Percentiles rank a stretch among this genome's conserved stretches.
These are phyloP conservation scores for Mycena polygramma DNA, from an alignment of 768 basidiomycete species.

Conservation along the genomic window DNA sequence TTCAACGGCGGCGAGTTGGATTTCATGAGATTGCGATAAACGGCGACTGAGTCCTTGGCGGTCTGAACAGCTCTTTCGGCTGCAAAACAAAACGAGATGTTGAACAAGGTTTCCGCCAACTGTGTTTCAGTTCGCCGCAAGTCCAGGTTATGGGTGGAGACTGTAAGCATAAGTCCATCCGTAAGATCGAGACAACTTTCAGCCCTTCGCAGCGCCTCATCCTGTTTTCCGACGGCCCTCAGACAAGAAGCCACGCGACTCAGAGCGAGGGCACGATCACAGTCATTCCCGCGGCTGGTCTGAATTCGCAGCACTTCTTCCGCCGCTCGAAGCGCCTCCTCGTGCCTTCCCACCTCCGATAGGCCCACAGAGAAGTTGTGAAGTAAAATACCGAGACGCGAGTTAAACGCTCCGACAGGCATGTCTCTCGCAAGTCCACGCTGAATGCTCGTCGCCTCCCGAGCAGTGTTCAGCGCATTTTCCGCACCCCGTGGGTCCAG, in stretches of 20 bases:
- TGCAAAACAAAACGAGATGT: slow-evolving; percentile 22
- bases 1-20: background rate
- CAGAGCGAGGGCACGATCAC: slow-evolving; percentile 22
- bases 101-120: slow-evolving; percentile 28
- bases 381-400: slow-evolving; percentile 27
- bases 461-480: slow-evolving; percentile 27
- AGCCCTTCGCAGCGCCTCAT: slow-evolving; percentile 12
- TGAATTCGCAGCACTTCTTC: slow-evolving; percentile 28
- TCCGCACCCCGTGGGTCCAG: slow-evolving; percentile 1
- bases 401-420: slow-evolving; percentile 5
- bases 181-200: slow-evolving; percentile 25
- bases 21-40: slow-evolving; percentile 23
- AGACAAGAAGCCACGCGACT: slow-evolving; percentile 32
- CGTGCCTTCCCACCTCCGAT: slow-evolving; percentile 24
- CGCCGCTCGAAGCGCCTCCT: slow-evolving; percentile 30
- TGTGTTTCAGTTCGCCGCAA: background rate
- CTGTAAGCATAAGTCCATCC: background rate
- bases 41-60: slow-evolving; percentile 20
- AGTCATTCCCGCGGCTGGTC: slow-evolving; percentile 3
- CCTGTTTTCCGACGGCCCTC: slow-evolving; percentile 6
- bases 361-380: slow-evolving; percentile 31
- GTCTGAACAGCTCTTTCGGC: slow-evolving; percentile 7
- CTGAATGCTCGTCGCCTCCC: slow-evolving; percentile 30
- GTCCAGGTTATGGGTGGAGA: background rate
- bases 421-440: slow-evolving; percentile 28